These are phyloP conservation scores for Meripilus lineatus DNA, from an alignment of 1,284 basidiomycete species.

Conservation along the genomic window DNA sequence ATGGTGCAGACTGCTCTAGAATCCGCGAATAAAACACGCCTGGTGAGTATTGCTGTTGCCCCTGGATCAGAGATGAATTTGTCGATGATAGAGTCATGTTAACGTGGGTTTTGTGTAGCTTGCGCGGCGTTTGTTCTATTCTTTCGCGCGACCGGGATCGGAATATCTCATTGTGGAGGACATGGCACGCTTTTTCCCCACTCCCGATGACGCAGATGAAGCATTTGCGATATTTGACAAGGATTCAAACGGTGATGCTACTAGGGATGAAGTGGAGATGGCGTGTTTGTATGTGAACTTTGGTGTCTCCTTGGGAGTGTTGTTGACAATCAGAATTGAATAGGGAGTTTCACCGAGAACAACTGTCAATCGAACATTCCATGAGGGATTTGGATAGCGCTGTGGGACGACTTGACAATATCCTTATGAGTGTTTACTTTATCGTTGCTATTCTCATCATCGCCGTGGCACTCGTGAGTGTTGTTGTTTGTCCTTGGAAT, in stretches of 20 bases:
- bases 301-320: neutral
- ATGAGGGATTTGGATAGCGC: conserved; percentile 92
- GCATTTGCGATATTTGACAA: conserved; percentile 80
- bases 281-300: conserved; percentile 54
- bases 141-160: conserved; percentile 65
- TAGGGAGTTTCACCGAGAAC: conserved; percentile 81
- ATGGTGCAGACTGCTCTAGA: conserved; percentile 78
- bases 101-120: too few species aligned
- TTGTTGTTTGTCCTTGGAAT: neutral
- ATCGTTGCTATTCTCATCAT: conserved; percentile 71
- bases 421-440: conserved; percentile 63
- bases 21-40: conserved; percentile 79
- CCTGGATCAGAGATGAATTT: neutral
- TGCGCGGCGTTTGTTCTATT: conserved; percentile 84
- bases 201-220: conserved; percentile 58
- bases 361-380: conserved; percentile 78
- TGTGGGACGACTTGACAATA: conserved; percentile 75
- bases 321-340: neutral
- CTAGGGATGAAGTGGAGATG: conserved; percentile 73
- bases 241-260: conserved; percentile 78
- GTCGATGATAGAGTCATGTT: conserved; percentile 1
- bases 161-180: conserved; percentile 65
- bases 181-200: conserved; percentile 70
- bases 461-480: conserved; percentile 62
- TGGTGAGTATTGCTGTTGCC: conserved; percentile 37